Evolutionary conservation across 2,329 filamentous ascomycete genomes (phyloP).

Genomic region (Botrytis hyacinthi): DNA sequence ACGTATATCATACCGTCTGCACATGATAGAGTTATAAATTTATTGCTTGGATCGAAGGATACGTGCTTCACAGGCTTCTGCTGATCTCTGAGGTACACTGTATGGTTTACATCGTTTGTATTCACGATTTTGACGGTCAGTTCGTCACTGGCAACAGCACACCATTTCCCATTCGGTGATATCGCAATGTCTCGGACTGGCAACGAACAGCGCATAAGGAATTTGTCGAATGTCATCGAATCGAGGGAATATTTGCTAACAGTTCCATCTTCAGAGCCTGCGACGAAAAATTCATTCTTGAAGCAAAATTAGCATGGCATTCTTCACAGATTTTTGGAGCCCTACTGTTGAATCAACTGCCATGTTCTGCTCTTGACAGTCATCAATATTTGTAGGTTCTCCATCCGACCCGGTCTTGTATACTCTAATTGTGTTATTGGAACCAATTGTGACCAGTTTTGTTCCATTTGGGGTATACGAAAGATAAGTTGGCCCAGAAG

Average conservation of each 20-base stretch:
- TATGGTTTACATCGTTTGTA: conserved; percentile 70
- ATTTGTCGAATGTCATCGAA: conserved; percentile 71
- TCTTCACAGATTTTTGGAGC: background rate
- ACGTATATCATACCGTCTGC: conserved; percentile 88
- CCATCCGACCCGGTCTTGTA: conserved; percentile 90
- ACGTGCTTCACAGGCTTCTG: conserved; percentile 86
- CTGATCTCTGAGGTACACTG: conserved; percentile 81
- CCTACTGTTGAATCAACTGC: conserved; percentile 68
- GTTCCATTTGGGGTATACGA: conserved; percentile 86
- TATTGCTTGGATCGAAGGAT: conserved; percentile 78
- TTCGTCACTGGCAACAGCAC: conserved; percentile 95
- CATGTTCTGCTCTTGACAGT: conserved; percentile 82
- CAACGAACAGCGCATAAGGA: conserved; percentile 79
- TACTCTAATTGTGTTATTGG: conserved; percentile 89
- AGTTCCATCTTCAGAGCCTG: conserved; percentile 92
- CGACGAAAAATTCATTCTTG: conserved; percentile 78
- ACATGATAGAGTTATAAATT: conserved; percentile 75
- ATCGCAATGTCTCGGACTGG: conserved; percentile 84
- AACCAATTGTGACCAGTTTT: conserved; percentile 85
- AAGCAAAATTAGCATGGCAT: conserved; percentile 24
- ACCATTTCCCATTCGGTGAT: conserved; percentile 79
- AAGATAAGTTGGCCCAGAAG: conserved; percentile 80
- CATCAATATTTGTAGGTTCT: conserved; percentile 89
- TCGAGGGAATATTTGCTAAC: conserved; percentile 88
- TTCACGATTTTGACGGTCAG: conserved; percentile 86